These are phyloP conservation scores for Xylariaceae sp. DNA, from an alignment of 2,329 filamentous ascomycete species.

Conservation along the genomic window DNA sequence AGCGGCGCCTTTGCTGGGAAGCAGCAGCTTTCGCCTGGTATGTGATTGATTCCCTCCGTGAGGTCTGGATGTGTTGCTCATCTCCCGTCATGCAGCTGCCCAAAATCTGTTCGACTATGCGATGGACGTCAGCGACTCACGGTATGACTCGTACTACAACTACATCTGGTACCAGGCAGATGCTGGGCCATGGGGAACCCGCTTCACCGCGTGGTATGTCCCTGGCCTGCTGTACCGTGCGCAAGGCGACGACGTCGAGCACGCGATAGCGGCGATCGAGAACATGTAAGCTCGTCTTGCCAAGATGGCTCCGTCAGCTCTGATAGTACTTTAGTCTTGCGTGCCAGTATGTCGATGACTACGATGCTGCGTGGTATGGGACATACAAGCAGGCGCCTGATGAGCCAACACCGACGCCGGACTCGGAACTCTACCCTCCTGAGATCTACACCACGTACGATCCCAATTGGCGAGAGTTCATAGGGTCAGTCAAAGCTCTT, in stretches of 20 bases:
- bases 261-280: constrained; percentile 31
- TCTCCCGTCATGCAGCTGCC: too few relatives aligned
- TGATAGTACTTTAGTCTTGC: constrained; percentile 24
- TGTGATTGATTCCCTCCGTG: too few relatives aligned
- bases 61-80: too few relatives aligned
- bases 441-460: constrained; percentile 29
- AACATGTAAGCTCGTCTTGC: constrained; percentile 24
- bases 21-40: background rate
- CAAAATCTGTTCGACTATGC: constrained; percentile 35
- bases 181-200: constrained; percentile 36
- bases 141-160: constrained; percentile 38
- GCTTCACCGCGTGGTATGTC: constrained; percentile 40
- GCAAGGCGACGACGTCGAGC: constrained; percentile 29
- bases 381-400: constrained; percentile 37
- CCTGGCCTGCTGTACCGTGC: constrained; percentile 33
- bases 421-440: constrained; percentile 29
- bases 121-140: constrained; percentile 33
- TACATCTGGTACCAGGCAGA: constrained; percentile 38
- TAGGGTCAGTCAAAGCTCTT: constrained; percentile 23
- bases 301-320: too few relatives aligned
- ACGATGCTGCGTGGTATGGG: constrained; percentile 37
- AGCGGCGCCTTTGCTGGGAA: background rate
- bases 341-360: constrained; percentile 32
- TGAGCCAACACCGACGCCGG: constrained; percentile 31
- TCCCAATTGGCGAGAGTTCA: constrained; percentile 34